Conservation (phyloP, 2,329 filamentous ascomycete genomes). For the Fusarium armeniacum region DNA sequence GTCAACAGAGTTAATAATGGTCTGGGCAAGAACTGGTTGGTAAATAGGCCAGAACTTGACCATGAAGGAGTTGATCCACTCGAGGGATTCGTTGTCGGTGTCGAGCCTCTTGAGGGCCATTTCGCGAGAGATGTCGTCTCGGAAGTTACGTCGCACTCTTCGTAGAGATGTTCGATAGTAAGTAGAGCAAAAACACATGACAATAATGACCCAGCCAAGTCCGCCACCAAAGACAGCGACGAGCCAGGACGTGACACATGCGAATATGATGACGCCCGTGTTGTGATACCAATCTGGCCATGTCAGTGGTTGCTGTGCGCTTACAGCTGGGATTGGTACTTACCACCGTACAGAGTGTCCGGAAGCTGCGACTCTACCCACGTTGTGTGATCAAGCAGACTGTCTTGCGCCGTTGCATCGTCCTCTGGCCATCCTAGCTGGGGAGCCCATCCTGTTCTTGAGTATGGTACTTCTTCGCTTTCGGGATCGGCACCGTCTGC, state of each 20-base stretch:
- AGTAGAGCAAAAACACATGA: conserved; percentile 92
- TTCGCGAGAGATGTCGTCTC: conserved; percentile 92
- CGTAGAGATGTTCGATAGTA: conserved; percentile 97
- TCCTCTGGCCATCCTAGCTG: conserved; percentile 80
- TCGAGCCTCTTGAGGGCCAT: conserved; percentile 89
- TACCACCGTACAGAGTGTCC: conserved; percentile 91
- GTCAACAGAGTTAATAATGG: conserved; percentile 93
- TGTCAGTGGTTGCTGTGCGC: conserved; percentile 20
- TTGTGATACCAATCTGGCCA: conserved; percentile 97
- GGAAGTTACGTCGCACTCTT: conserved; percentile 93
- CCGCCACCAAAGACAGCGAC: conserved; percentile 91
- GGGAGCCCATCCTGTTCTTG: conserved; percentile 86
- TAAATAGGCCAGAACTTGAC: conserved; percentile 99
- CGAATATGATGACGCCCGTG: conserved; percentile 91
- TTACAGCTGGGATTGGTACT: conserved; percentile 45
- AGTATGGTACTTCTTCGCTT: conserved; percentile 63
- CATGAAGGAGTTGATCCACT: conserved; percentile 99
- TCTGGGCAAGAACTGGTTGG: conserved; percentile 91
- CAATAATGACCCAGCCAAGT: conserved; percentile 90
- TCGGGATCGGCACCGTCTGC: conserved; percentile 66
- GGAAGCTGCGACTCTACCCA: conserved; percentile 86
- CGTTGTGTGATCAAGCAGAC: conserved; percentile 87
- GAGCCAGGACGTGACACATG: conserved; percentile 91
- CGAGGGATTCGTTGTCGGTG: conserved; percentile 90
- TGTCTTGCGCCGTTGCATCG: conserved; percentile 70